Conservation (phyloP, 176 grass and related monocot genomes). For the Themeda triandra region DNA sequence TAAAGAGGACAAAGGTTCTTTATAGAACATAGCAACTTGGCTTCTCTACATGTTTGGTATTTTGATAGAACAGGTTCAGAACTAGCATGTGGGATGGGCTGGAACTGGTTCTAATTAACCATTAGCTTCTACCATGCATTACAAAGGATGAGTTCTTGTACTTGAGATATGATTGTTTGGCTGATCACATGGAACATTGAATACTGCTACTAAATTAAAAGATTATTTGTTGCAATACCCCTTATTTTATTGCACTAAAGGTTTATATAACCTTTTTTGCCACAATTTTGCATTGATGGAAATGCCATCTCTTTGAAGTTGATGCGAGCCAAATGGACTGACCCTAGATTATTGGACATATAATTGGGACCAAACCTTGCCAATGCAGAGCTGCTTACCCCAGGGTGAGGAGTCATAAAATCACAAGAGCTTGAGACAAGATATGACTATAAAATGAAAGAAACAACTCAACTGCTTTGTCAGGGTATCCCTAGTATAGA, state of each 20-base stretch:
- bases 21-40: slow-evolving; percentile 48
- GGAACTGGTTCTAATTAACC: slow-evolving; percentile 14
- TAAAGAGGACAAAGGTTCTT: slow-evolving; percentile 49
- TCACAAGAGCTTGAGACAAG: slow-evolving; percentile 1
- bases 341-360: neutral
- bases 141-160: neutral
- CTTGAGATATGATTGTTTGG: neutral
- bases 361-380: neutral
- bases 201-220: neutral
- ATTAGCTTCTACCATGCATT: neutral
- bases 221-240: neutral
- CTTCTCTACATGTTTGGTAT: slow-evolving; percentile 43
- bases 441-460: slow-evolving; percentile 24
- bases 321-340: neutral
- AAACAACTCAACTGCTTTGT: slow-evolving; percentile 28
- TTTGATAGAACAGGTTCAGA: slow-evolving; percentile 42
- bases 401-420: slow-evolving; percentile 8
- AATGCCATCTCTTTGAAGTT: slow-evolving; percentile 4
- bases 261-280: neutral
- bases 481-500: slow-evolving; percentile 7
- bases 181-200: neutral
- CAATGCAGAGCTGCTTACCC: neutral
- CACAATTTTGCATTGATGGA: neutral
- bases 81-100: slow-evolving; percentile 35
- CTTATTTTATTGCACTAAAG: neutral